Conservation (phyloP, 192 early-diverging fungal species). For the Backusella luteola region DNA sequence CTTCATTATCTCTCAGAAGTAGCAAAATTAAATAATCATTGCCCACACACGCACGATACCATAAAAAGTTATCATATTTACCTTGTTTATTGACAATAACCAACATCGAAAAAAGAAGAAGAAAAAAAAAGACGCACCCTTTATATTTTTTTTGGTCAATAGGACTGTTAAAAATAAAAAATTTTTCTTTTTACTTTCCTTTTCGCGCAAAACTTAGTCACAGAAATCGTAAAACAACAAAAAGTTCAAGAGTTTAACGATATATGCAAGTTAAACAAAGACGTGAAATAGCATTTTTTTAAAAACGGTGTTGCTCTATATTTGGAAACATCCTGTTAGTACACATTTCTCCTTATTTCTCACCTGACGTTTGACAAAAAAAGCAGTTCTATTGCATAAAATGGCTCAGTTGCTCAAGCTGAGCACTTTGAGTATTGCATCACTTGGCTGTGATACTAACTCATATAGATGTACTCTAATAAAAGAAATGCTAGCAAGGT, state of each 20-base stretch:
- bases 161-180: not conserved
- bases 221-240: not conserved
- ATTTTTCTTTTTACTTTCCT: not conserved
- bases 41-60: not conserved
- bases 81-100: not conserved
- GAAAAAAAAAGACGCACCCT: not conserved
- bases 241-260: no score
- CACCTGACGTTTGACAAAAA: not conserved
- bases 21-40: not conserved
- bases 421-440: not conserved
- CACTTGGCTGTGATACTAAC: no score
- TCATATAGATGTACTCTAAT: no score
- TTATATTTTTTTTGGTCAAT: not conserved
- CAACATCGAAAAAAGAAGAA: not conserved
- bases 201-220: not conserved
- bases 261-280: not conserved
- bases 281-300: not conserved
- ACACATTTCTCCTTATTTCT: not conserved
- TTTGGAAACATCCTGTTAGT: not conserved
- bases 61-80: not conserved
- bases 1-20: conserved; percentile 7
- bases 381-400: not conserved
- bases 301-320: not conserved
- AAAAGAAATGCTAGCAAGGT: no score
- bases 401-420: not conserved